A percentile compares a stretch with the other conserved stretches of the same genome.
Conservation (phyloP, 805 yeast genomes). For the Lipomyces japonicus region DNA sequence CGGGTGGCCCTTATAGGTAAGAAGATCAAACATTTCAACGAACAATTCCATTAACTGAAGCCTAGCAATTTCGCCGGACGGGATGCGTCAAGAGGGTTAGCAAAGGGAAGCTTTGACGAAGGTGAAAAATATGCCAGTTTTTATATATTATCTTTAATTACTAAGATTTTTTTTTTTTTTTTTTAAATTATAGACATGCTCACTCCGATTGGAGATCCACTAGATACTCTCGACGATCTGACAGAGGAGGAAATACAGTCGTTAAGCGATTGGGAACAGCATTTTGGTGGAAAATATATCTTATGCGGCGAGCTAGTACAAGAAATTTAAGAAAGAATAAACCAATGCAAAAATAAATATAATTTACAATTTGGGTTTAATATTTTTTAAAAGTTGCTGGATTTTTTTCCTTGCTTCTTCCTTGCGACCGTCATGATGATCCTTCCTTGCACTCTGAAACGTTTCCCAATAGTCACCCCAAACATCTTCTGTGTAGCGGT, state of each 20-base stretch:
- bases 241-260: slow-evolving; percentile 57
- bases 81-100: slow-evolving; percentile 75
- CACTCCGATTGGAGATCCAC: slow-evolving; percentile 67
- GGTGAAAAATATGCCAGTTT: slow-evolving; percentile 8
- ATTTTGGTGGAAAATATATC: slow-evolving; percentile 77
- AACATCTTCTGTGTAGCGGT: slow-evolving; percentile 24
- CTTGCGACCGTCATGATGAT: slow-evolving; percentile 10
- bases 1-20: slow-evolving; percentile 61
- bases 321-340: slow-evolving; percentile 3
- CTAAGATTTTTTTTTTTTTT: too few species aligned
- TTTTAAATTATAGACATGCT: slow-evolving; percentile 49
- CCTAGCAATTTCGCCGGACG: slow-evolving; percentile 60
- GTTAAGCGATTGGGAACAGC: slow-evolving; percentile 79
- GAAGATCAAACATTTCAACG: neutral
- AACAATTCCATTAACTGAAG: neutral
- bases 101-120: slow-evolving; percentile 52
- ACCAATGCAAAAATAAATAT: neutral
- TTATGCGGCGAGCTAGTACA: slow-evolving; percentile 65
- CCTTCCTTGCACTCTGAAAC: slow-evolving; percentile 15
- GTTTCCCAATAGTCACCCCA: slow-evolving; percentile 27
- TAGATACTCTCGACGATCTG: slow-evolving; percentile 67
- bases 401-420: slow-evolving; percentile 13
- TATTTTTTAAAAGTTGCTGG: slow-evolving; percentile 5
- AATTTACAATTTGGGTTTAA: slow-evolving; percentile 13
- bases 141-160: neutral